These are phyloP conservation scores for Hericium rajendrae DNA, from an alignment of 768 basidiomycete genomes.

Conservation along the genomic window DNA sequence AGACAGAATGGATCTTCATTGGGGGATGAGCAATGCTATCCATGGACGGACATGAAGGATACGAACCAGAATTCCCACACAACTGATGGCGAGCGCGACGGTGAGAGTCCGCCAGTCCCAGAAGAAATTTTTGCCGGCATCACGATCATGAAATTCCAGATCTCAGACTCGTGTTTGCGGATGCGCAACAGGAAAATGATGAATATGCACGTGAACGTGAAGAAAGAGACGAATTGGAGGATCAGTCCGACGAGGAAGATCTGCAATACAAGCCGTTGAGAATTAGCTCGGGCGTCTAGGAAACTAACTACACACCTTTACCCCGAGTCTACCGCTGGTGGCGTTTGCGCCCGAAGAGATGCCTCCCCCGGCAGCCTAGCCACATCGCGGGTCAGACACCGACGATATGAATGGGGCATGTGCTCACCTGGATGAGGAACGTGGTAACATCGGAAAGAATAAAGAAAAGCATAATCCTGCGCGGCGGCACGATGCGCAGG, in stretches of 20 bases:
- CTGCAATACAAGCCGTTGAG: background rate
- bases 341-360: constrained; percentile 33
- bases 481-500: constrained; percentile 31
- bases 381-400: background rate
- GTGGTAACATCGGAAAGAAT: constrained; percentile 55
- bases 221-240: constrained; percentile 8
- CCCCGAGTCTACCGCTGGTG: constrained; percentile 20
- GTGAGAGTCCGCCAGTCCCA: constrained; percentile 53
- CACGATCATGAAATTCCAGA: constrained; percentile 32
- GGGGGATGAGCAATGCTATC: background rate
- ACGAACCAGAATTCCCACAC: constrained; percentile 53
- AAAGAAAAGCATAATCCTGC: constrained; percentile 45
- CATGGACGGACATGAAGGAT: background rate
- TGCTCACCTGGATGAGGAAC: constrained; percentile 51
- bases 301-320: constrained; percentile 23
- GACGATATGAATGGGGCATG: background rate
- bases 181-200: constrained; percentile 31
- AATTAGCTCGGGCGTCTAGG: background rate
- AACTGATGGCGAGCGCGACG: constrained; percentile 41
- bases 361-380: constrained; percentile 38
- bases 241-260: constrained; percentile 4
- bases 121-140: constrained; percentile 30
- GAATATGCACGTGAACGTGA: constrained; percentile 26
- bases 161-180: constrained; percentile 27
- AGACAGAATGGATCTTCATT: constrained; percentile 51